Conservation (phyloP, 148 eudicot genomes). For the Dysphania ambrosioides region DNA sequence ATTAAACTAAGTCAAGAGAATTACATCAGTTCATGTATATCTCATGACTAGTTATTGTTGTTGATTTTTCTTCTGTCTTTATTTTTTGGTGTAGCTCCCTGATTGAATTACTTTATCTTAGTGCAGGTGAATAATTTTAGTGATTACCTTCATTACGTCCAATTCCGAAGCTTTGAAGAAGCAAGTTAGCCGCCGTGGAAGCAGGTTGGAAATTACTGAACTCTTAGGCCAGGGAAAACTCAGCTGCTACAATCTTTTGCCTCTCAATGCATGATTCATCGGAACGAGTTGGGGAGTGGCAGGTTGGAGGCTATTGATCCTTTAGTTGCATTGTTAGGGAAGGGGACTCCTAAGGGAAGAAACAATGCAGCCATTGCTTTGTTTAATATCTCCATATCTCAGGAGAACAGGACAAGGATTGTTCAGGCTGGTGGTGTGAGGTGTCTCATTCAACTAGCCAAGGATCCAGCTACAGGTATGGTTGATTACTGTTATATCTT, state of each 20-base stretch:
- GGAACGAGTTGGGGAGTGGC: conserved; percentile 69
- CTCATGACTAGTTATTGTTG: no score
- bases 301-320: conserved; percentile 78
- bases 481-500: no score
- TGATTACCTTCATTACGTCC: not conserved
- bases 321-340: conserved; percentile 71
- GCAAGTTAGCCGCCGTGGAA: conserved; percentile 42
- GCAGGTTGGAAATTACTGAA: conserved; percentile 52
- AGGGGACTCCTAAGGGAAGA: conserved; percentile 82
- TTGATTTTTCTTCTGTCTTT: no score
- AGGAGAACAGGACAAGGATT: conserved; percentile 71
- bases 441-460: conserved; percentile 71
- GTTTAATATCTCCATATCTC: conserved; percentile 77
- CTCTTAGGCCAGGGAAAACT: conserved; percentile 76
- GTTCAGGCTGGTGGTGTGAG: conserved; percentile 82
- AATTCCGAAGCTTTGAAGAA: conserved; percentile 55
- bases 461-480: conserved; percentile 89
- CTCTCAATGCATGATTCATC: conserved; percentile 86
- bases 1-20: no score
- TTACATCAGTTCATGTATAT: no score
- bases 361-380: conserved; percentile 82
- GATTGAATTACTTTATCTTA: no score
- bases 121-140: not conserved
- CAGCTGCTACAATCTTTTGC: conserved; percentile 92
- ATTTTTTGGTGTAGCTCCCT: no score